These are phyloP conservation scores for Cryptomeria japonica DNA, from an alignment of 75 land plant genomes.

Conservation along the genomic window DNA sequence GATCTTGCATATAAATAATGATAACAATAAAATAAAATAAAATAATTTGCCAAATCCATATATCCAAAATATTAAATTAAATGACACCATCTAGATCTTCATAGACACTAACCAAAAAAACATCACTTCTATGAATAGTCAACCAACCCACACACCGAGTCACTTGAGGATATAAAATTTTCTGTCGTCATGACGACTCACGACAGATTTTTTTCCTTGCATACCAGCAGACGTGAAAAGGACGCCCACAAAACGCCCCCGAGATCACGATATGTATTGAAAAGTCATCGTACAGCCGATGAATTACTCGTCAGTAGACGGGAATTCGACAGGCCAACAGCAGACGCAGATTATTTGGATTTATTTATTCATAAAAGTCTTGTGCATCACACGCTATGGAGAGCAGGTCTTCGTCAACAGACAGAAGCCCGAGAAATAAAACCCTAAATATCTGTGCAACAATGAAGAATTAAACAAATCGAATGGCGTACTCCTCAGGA, in stretches of 20 bases:
- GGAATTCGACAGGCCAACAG: background rate
- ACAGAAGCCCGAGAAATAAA: background rate
- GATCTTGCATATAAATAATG: too few species aligned
- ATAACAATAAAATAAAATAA: too few species aligned
- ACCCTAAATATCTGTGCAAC: background rate
- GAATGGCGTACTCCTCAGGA: slow-evolving; percentile 7
- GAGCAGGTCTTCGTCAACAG: too few species aligned
- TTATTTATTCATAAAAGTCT: too few species aligned
- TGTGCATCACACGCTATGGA: background rate
- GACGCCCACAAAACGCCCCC: too few species aligned
- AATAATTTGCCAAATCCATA: too few species aligned
- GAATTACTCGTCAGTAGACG: background rate
- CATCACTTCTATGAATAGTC: background rate
- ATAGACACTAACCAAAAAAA: too few species aligned
- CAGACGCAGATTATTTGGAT: background rate
- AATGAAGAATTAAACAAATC: background rate
- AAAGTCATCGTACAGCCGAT: background rate
- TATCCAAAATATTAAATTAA: too few species aligned
- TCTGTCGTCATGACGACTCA: background rate
- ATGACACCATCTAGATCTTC: too few species aligned
- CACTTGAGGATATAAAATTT: background rate
- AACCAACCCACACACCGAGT: background rate
- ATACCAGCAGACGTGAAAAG: background rate
- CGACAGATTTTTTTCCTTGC: background rate
- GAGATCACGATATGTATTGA: too few species aligned